Base-by-base conservation (phyloP, 495 filamentous ascomycete species). In the Cenococcum geophilum region DNA sequence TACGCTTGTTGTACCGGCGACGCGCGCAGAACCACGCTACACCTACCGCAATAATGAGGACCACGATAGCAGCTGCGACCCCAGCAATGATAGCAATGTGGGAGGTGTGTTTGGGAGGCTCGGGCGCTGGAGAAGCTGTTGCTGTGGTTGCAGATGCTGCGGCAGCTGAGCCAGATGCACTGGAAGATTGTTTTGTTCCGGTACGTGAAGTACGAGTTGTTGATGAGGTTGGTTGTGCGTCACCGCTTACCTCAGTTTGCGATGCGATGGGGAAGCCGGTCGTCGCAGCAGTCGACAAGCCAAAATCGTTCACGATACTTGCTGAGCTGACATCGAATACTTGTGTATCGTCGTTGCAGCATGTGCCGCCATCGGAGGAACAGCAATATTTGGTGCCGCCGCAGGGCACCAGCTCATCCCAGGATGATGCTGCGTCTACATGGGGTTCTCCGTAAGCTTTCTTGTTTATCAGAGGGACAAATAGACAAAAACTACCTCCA, bases 331-430 rank as follows among this genome's bases (percentile, higher is more conserved):
- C 54, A 18, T 47, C 56, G 55, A 62, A 62, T 32, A 66, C 63
- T 40, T 66, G 61, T 4, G 55, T 47, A 48, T 62, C 63, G 22
- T 66, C 59, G 32, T 66, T 66, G 50, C 63, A 66, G 55, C 59
- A 66, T n/a, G 63, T 66, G 37, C 54, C 58, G 18, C 55, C 32
- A 21, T 58, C 59, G 8, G 55, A 61, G 32, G 16, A 58, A 51
- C 63, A 66, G 50, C 63, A 66, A 37, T 62, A 66, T 40, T 45
- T 58, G 48, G 53, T 43, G 16, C 45, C 53, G 14, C 63, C 58
- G 48, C 59, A 62, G 9, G 58, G 27, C 11, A 65, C 63, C 14
- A 65, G 52, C 18, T 50, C 34, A 32, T 65, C 58, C 23, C 55
- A 65, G 0, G 52, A 42, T 22, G 40, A 45, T 14, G 40, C 40